Base-by-base conservation (phyloP, 129 eudicot genomes). In the Centella asiatica region DNA sequence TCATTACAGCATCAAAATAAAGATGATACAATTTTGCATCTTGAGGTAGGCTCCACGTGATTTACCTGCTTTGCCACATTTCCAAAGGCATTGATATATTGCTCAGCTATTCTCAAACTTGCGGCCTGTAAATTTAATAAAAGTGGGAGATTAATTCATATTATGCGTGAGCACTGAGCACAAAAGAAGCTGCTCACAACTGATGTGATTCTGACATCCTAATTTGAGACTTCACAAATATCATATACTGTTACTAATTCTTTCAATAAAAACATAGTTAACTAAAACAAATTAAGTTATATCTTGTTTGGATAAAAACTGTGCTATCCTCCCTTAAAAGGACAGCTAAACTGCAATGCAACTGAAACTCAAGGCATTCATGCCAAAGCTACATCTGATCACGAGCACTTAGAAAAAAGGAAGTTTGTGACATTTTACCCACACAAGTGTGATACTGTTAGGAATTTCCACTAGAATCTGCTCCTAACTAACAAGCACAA, bases 11-110 rank as follows among this genome's bases (percentile, higher is more conserved):
- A 40, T 39, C 10, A 37, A 2, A 31, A 28, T n/a, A n/a, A 8
- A 42, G 11, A 61, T 33, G 27, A 18, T 48, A 56, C 37, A 54
- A 26, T 33, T n/a, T n/a, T n/a, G n/a, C n/a, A n/a, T n/a, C n/a
- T n/a, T n/a, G n/a, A n/a, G n/a, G n/a, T n/a, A n/a, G 44, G 23
- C 45, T 34, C 55, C n/a, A 13, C 19, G 40, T 44, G 15, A 23
- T 42, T 76, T 72, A 88, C 99, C 96, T 93, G 76, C 80, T 88
- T 82, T 9, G 99, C 99, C 65, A 93, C 63, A 29, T 69, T 82
- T 69, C 86, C 74, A 54, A 88, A 93, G 34, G 99, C 99, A 6
- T 82, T 74, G 29, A 93, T 77, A 78, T 93, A 93, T 65, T 88
- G 89, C 67, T 93, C 89, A 2, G 99, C 99, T 60, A 93, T 48